Evolutionary conservation across 495 filamentous ascomycete genomes (phyloP), one percentile per base, ranked within the genome.

Genomic region (Trichoderma gamsii): DNA sequence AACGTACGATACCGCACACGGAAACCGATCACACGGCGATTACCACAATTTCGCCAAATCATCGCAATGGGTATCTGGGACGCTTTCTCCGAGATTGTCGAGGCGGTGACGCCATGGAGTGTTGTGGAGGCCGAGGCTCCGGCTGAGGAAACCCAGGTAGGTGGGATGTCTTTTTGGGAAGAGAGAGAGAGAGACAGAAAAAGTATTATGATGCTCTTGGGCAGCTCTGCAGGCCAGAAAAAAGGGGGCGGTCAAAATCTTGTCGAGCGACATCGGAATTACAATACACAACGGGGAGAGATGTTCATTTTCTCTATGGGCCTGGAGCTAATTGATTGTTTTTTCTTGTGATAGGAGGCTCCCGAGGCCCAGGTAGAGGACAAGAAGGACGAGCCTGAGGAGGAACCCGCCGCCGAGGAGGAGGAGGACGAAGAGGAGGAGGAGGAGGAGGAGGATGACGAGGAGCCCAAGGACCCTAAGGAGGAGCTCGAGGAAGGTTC

Each of bases 401-500:
- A 85, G 70, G 77, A 84, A 63, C 67, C 74, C 43, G 79, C 79
- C 66, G 79, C 80, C 51, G 82, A 80, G 5, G 82, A 78, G 49
- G 82, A 78, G 16, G 81, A 85, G 5, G 82, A 78, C 44, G 82
- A 78, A 13, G 81, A 85, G 64, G 86, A 86, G 27, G 88, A 91
- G 66, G 91, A 91, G 66, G 91, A 94, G 66, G 92, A 95, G 69
- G 92, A 95, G 16, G 93, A 96, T 69, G 93, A 96, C 72, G 92
- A 96, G 70, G 94, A 98, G 84, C 84, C 88, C 64, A 87, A 87
- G 71, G 95, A 99, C 76, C 85, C 87, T 69, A 96, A 96, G 85
- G 91, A 92, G 70, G 87, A 88, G 81, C 78, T 99, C 67, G 89
- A 95, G 76, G 92, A 93, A 84, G 93, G 95, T 97, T 81, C 80